Conservation (phyloP, 1,284 basidiomycete species). For the Thecaphora thlaspeos region DNA sequence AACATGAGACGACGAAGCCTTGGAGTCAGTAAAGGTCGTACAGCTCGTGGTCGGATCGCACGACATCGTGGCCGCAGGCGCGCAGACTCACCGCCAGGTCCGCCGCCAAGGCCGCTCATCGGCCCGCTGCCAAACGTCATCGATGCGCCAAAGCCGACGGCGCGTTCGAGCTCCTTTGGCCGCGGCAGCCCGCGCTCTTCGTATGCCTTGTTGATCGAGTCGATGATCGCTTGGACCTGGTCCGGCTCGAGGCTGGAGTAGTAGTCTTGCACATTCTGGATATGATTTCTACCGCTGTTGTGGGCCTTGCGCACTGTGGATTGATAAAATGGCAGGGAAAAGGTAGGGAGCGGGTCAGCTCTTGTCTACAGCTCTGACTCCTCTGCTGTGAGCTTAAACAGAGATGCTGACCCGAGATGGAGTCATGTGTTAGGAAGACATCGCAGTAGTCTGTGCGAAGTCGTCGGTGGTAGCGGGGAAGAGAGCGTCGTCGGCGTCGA, state of each 20-base stretch:
- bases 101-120: constrained; percentile 23
- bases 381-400: too few species aligned
- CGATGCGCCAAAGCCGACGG: constrained; percentile 19
- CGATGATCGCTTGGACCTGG: constrained; percentile 92
- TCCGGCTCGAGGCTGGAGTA: constrained; percentile 93
- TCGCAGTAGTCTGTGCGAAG: constrained; percentile 52
- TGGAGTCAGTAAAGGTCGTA: too few species aligned
- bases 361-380: too few species aligned
- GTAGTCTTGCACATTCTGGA: constrained; percentile 93
- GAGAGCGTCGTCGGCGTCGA: too few species aligned
- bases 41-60: too few species aligned
- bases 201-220: constrained; percentile 89
- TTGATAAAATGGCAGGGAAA: background rate
- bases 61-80: background rate
- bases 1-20: too few species aligned
- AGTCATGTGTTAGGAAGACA: constrained; percentile 56
- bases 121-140: constrained; percentile 41
- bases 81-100: constrained; percentile 22
- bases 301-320: constrained; percentile 87
- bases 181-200: constrained; percentile 61
- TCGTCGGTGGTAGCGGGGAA: too few species aligned
- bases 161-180: constrained; percentile 37
- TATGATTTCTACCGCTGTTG: constrained; percentile 93
- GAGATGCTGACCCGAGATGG: constrained; percentile 34
- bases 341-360: background rate